Percentiles rank a stretch among this genome's conserved stretches.
Conservation (phyloP, 768 basidiomycete species). For the Stropharia rugosoannulata region DNA sequence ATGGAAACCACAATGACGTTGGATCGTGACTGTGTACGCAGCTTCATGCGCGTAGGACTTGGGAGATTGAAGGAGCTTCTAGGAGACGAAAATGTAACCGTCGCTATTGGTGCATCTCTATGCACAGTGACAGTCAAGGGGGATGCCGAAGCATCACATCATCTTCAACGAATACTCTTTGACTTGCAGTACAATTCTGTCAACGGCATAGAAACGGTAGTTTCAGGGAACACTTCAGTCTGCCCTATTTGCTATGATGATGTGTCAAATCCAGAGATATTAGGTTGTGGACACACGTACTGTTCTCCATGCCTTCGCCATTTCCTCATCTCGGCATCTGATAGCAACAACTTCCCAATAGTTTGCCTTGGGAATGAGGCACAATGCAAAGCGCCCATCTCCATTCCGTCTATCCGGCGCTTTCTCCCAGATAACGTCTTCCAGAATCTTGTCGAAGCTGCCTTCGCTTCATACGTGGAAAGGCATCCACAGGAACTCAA, state of each 20-base stretch:
- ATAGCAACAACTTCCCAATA: conserved; percentile 54
- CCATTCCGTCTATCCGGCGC: conserved; percentile 50
- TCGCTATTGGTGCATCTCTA: conserved; percentile 35
- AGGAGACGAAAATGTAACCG: conserved; percentile 51
- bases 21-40: conserved; percentile 39
- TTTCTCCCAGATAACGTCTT: conserved; percentile 52
- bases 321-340: conserved; percentile 42
- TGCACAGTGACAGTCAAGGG: conserved; percentile 51
- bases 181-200: conserved; percentile 28
- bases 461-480: conserved; percentile 55
- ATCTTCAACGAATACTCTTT: conserved; percentile 42
- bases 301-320: conserved; percentile 51
- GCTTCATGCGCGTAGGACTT: conserved; percentile 51
- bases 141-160: conserved; percentile 52
- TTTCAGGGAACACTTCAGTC: conserved; percentile 11
- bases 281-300: conserved; percentile 52
- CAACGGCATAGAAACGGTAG: conserved; percentile 1
- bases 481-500: conserved; percentile 54
- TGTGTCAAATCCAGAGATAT: conserved; percentile 36
- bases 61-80: conserved; percentile 49
- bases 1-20: conserved; percentile 29
- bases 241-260: conserved; percentile 60
- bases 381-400: conserved; percentile 50
- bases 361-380: conserved; percentile 62
- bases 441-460: conserved; percentile 48